phyloP scores from a whole-genome alignment of 2,329 filamentous ascomycete species.

The Rhexocercosporidium sp. region DNA sequence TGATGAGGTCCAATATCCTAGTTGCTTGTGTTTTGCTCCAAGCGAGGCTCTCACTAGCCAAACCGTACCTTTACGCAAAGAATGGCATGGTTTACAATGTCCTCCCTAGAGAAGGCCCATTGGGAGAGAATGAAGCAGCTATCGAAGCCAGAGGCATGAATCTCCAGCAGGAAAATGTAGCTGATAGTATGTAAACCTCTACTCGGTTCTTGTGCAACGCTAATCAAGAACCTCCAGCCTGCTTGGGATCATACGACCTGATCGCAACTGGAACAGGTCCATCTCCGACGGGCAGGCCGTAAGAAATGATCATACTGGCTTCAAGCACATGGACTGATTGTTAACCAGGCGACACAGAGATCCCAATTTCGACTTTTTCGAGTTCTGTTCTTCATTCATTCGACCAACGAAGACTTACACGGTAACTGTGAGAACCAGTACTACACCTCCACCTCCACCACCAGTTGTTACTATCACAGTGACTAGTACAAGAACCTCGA shows the following conservation, averaged over 20 bases:
- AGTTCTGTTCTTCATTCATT: conserved; percentile 25
- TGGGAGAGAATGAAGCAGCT: not conserved
- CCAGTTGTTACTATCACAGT: conserved; percentile 12
- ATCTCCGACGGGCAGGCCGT: conserved; percentile 13
- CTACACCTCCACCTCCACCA: conserved; percentile 1
- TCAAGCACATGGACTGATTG: not conserved
- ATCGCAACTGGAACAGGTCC: conserved; percentile 5
- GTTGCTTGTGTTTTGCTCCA: not conserved
- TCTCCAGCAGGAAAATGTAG: not conserved
- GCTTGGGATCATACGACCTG: conserved; percentile 13
- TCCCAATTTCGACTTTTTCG: conserved; percentile 22
- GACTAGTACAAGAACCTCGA: conserved; percentile 4
- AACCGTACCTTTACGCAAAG: conserved; percentile 10
- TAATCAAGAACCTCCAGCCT: not conserved
- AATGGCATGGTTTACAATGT: conserved; percentile 19
- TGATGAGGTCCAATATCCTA: conserved; percentile 2
- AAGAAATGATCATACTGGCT: not conserved
- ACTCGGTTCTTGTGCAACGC: not conserved
- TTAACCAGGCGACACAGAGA: conserved; percentile 7
- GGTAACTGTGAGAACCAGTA: conserved; percentile 8
- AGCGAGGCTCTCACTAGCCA: conserved; percentile 5
- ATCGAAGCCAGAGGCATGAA: not conserved
- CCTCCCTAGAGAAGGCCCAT: not conserved
- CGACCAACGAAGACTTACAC: conserved; percentile 21
- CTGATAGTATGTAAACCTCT: not conserved